Evolutionary conservation across 345 rosid genomes (phyloP), one percentile per base, ranked within the genome.

Genomic region (Ailanthus altissimus): DNA sequence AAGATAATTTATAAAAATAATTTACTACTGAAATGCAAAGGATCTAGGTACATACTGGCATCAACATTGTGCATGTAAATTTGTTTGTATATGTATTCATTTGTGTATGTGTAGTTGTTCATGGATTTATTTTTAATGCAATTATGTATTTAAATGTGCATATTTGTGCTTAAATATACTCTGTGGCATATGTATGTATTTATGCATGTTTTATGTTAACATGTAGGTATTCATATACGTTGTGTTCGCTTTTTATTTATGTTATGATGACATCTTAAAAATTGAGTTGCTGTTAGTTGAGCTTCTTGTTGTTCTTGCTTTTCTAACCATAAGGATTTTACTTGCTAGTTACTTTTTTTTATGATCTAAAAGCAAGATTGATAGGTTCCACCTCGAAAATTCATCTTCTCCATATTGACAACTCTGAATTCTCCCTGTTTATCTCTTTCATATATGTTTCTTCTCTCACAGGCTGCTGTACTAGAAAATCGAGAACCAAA

Each of bases 401-500:
- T 54, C n/a, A 46, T 32, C 26, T 69, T 70, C 45, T 76, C 8
- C 40, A 45, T 54, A 60, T 65, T 59, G 54, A 56, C 45, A 60
- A 65, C 42, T 70, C 12, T 45, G 28, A 60, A 65, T 42, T 70
- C 12, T 45, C 38, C 2, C 2, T 72, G 43, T 62, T 18, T 72
- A 16, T 45, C n/a, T 63, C 60, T 57, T 76, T 50, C 28, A 69
- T 49, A 42, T 70, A 18, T n/a, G 63, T 75, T 80, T 32, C 15
- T 56, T 72, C 60, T 78, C 53, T 67, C 74, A 66, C 85, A 95
- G 98, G 88, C n/a, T 70, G 3, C 78, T 43, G 23, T 36, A 49
- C 90, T 85, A 76, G 89, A 86, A 78, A 83, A 61, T 56, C 78
- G 15, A 23, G 82, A 86, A 80, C 70, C 70, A 81, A 89, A 81